Base-by-base conservation (phyloP, 176 grass and related monocot species). In the Oryza punctata region DNA sequence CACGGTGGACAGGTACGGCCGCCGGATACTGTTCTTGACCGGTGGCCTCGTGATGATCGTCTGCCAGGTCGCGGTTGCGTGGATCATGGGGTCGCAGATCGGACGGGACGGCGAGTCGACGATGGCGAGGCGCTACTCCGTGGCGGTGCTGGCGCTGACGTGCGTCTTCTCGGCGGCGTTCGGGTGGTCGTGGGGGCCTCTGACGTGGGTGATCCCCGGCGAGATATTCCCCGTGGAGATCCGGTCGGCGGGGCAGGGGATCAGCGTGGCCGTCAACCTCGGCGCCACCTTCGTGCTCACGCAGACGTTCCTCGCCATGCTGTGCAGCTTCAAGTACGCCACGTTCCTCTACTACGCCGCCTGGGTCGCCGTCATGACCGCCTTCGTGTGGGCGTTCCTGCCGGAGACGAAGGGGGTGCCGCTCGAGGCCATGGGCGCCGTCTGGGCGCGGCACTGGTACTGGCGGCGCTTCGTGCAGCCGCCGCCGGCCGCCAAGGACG, bases 201-300 rank as follows among this genome's bases (percentile, higher is more conserved):
- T 96, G n/a, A 74, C 82, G 38, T 96, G 94, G 93, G 78, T 95
- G 38, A 83, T 95, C 43, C 90, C 90, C 23, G 81, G 90, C 45
- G 90, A 95, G 88, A 92, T 92, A 70, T 92, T 95, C 76, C 93
- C 93, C 27, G 87, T 95, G 81, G 93, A 94, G 88, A 79, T 92
- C 67, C 85, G 90, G 65, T 95, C 93, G 79, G 93, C 93, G 7
- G 90, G 85, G 52, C 90, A 95, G 85, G 50, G 81, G 26, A 85
- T 91, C 81, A 89, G 84, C 67, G 92, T 94, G 54, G 89, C 92
- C 54, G 73, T 91, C 73, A 94, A 91, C 81, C 87, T 91, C 23
- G 92, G 87, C 72, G 65, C 73, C 78, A 94, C 89, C n/a, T 94
- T 94, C 87, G 57, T 94, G 63, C 87, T 91, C 78, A 84, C 92